These are phyloP conservation scores for Madurella mycetomatis DNA, from an alignment of 2,329 filamentous ascomycete genomes.

Conservation along the genomic window DNA sequence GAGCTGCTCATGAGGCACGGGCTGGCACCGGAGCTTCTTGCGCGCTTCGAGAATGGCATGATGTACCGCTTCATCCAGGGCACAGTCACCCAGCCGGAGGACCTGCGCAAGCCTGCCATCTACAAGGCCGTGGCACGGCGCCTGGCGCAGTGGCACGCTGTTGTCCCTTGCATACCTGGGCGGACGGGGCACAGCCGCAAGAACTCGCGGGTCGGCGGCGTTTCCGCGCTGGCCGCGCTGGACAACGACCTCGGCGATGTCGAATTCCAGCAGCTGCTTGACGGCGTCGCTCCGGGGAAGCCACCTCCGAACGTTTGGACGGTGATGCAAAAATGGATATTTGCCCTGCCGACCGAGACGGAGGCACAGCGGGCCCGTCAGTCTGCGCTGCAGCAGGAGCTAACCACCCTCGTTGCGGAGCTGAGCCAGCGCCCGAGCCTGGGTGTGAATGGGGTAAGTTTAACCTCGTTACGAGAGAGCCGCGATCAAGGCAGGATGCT, in stretches of 20 bases:
- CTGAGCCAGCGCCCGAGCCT: slow-evolving; percentile 74
- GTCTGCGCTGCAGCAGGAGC: slow-evolving; percentile 66
- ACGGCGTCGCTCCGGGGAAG: slow-evolving; percentile 58
- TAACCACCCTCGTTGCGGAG: slow-evolving; percentile 63
- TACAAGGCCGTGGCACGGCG: slow-evolving; percentile 79
- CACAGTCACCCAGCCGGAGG: slow-evolving; percentile 70
- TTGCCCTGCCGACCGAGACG: slow-evolving; percentile 71
- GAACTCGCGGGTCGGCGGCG: slow-evolving; percentile 25
- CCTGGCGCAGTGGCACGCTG: slow-evolving; percentile 90
- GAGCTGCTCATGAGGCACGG: slow-evolving; percentile 78
- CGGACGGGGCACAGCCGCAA: slow-evolving; percentile 36
- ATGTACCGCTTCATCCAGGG: slow-evolving; percentile 89
- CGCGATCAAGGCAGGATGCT: background rate
- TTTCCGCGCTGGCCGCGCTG: slow-evolving; percentile 24
- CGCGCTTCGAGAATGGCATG: slow-evolving; percentile 92
- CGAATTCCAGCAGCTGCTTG: slow-evolving; percentile 40
- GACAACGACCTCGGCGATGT: slow-evolving; percentile 32
- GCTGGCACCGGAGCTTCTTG: slow-evolving; percentile 81
- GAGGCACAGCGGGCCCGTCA: slow-evolving; percentile 65
- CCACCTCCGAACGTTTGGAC: slow-evolving; percentile 88
- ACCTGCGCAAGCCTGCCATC: slow-evolving; percentile 70
- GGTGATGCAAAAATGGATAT: slow-evolving; percentile 93
- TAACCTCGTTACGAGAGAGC: no score
- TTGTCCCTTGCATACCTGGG: slow-evolving; percentile 52
- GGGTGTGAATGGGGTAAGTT: slow-evolving; percentile 66